These are phyloP conservation scores for Diaporthe australafricana DNA, from an alignment of 2,329 filamentous ascomycete species.

Conservation along the genomic window DNA sequence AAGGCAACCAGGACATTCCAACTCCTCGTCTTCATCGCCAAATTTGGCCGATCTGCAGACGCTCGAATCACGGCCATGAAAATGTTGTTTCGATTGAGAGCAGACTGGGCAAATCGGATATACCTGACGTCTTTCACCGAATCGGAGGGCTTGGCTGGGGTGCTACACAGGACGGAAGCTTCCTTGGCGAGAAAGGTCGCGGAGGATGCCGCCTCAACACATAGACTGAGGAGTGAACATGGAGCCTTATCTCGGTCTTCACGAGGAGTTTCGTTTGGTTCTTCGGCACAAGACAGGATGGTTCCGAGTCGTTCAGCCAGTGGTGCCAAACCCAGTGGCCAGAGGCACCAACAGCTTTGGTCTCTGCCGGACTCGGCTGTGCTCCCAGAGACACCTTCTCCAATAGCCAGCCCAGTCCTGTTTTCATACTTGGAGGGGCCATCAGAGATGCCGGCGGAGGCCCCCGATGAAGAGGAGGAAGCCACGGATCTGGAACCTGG, in stretches of 20 bases:
- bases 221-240: conserved; percentile 59
- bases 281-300: conserved; percentile 56
- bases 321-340: conserved; percentile 47
- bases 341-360: conserved; percentile 66
- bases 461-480: conserved; percentile 38
- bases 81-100: conserved; percentile 83
- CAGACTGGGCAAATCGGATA: conserved; percentile 83
- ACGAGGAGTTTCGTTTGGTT: conserved; percentile 64
- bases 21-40: conserved; percentile 72
- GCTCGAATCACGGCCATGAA: conserved; percentile 81
- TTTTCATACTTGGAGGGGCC: conserved; percentile 51
- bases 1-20: conserved; percentile 75
- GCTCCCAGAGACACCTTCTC: conserved; percentile 60
- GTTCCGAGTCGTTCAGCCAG: conserved; percentile 56
- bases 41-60: conserved; percentile 68
- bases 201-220: conserved; percentile 61
- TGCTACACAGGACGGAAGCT: conserved; percentile 74
- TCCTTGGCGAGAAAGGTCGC: conserved; percentile 62
- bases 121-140: conserved; percentile 79
- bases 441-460: not conserved
- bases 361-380: conserved; percentile 67
- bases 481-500: conserved; percentile 47
- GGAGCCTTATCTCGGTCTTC: conserved; percentile 54
- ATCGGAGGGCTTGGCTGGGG: conserved; percentile 77
- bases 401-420: conserved; percentile 62